Evolutionary conservation across 179 eudicot genomes (phyloP).

Genomic region (Patellifolia procumbens): DNA sequence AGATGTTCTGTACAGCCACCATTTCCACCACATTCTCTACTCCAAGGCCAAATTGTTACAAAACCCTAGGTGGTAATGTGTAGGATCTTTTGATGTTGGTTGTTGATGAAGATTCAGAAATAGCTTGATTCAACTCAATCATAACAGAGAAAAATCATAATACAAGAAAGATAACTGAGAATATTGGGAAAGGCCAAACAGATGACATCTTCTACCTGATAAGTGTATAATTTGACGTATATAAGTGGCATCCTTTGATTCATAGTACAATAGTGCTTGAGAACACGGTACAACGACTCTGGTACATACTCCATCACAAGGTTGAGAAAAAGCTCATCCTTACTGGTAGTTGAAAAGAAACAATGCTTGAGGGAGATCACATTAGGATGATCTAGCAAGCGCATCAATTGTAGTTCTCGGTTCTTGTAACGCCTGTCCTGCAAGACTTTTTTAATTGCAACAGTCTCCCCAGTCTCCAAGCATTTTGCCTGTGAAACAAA

Average conservation of each 20-base stretch:
- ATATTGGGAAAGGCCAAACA: neutral
- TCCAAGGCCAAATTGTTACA: neutral
- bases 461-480: conserved; percentile 90
- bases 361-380: conserved; percentile 88
- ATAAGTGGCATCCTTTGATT: conserved; percentile 93
- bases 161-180: neutral
- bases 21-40: neutral
- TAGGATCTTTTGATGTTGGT: neutral
- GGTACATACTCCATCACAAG: conserved; percentile 97
- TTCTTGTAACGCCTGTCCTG: conserved; percentile 94
- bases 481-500: conserved; percentile 64
- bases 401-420: conserved; percentile 89
- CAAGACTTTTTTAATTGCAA: conserved; percentile 90
- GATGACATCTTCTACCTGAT: conserved; percentile 53
- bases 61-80: neutral
- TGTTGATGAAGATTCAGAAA: neutral
- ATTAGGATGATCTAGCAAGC: conserved; percentile 82
- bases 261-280: conserved; percentile 73
- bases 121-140: neutral
- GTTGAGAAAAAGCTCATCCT: conserved; percentile 88
- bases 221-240: conserved; percentile 83
- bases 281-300: conserved; percentile 79
- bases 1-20: neutral
- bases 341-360: conserved; percentile 90
- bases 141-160: neutral